These are phyloP conservation scores for Aureobasidium sp. DNA, from an alignment of 2,329 filamentous ascomycete species.

Conservation along the genomic window DNA sequence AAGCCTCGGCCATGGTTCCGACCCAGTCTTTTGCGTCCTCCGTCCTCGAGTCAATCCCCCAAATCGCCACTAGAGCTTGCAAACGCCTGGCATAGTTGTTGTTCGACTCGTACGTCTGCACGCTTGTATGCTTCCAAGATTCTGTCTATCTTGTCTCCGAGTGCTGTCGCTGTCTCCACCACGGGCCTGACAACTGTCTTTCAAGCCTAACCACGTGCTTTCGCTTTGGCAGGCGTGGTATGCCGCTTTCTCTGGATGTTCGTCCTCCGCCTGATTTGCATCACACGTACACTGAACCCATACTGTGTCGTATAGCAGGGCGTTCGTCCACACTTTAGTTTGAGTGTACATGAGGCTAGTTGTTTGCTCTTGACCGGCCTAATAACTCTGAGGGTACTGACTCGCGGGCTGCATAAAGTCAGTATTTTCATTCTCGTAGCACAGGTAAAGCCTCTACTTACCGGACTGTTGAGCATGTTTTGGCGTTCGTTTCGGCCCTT, in stretches of 20 bases:
- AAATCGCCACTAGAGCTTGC: not conserved
- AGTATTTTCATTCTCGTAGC: not conserved
- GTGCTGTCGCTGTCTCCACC: not conserved
- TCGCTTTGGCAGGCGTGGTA: not conserved
- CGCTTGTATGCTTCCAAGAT: not conserved
- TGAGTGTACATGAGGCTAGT: not conserved
- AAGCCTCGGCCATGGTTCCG: not conserved
- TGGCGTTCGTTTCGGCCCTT: conserved; percentile 92
- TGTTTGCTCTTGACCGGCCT: conserved; percentile 14
- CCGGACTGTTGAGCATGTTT: conserved; percentile 91
- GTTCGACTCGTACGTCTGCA: not conserved
- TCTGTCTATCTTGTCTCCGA: not conserved
- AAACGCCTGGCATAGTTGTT: not conserved
- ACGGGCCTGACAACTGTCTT: not conserved
- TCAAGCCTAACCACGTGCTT: not conserved
- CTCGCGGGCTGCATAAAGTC: conserved; percentile 36
- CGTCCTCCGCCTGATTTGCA: not conserved
- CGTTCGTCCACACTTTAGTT: not conserved
- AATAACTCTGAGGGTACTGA: conserved; percentile 45
- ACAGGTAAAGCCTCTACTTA: conserved; percentile 43
- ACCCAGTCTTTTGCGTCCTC: not conserved
- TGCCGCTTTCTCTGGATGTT: not conserved
- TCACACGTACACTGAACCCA: not conserved
- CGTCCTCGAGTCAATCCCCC: not conserved
- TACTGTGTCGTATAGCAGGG: not conserved